Evolutionary conservation across 164 flowering plant genomes (phyloP).

Genomic region (Hamamelis virginiana): DNA sequence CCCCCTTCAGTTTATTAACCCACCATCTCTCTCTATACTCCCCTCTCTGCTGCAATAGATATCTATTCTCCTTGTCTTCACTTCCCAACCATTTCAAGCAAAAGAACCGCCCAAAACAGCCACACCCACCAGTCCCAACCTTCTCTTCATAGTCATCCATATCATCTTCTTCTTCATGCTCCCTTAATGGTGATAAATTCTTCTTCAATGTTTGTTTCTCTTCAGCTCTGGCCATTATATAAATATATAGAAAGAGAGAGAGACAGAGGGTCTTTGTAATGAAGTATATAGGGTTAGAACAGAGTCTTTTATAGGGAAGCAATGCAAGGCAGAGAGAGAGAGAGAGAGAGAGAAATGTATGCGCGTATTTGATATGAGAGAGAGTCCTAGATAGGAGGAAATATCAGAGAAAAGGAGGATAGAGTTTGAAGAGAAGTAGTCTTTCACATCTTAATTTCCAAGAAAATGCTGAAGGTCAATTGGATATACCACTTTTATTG

Average conservation of each 20-base stretch:
- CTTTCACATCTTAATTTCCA: too few species aligned
- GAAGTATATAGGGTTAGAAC: too few species aligned
- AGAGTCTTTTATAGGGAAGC: too few species aligned
- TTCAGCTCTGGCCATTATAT: background rate
- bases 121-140: slow-evolving; percentile 4
- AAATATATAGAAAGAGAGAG: too few species aligned
- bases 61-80: background rate
- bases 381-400: background rate
- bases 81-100: background rate
- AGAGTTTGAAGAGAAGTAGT: background rate
- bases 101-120: slow-evolving; percentile 12
- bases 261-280: too few species aligned
- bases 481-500: too few species aligned
- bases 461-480: too few species aligned
- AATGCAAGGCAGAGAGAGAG: too few species aligned
- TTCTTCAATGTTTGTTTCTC: background rate
- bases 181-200: background rate
- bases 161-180: slow-evolving; percentile 8
- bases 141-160: background rate
- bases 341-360: too few species aligned
- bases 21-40: slow-evolving; percentile 12
- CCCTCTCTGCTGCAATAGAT: background rate
- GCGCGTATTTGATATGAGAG: too few species aligned
- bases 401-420: slow-evolving; percentile 2
- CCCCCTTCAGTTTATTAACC: slow-evolving; percentile 14